Percentiles rank a stretch among this genome's conserved stretches.
Evolutionary conservation across 129 eudicot genomes (phyloP).

Genomic region (Flaveria brownii): DNA sequence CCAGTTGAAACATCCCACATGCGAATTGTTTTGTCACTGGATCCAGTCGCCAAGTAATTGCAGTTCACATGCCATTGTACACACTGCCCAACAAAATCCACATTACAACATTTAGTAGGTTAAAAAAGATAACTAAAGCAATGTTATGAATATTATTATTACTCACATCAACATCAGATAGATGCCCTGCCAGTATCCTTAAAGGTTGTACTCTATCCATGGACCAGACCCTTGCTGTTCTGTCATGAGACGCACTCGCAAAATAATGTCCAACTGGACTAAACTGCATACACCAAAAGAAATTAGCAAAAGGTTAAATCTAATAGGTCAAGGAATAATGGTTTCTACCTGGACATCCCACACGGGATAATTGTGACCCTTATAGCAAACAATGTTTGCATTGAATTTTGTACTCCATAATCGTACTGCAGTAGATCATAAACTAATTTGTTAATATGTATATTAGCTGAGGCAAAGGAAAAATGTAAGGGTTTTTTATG

Average conservation of each 20-base stretch:
- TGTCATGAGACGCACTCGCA: conserved; percentile 96
- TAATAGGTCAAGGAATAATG: background rate
- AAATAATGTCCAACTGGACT: conserved; percentile 96
- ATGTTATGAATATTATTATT: background rate
- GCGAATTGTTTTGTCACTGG: conserved; percentile 97
- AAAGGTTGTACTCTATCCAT: conserved; percentile 91
- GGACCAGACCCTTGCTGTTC: conserved; percentile 98
- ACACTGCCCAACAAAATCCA: conserved; percentile 52
- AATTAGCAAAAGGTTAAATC: background rate
- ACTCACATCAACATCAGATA: conserved; percentile 98
- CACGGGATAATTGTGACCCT: conserved; percentile 98
- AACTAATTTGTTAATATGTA: background rate
- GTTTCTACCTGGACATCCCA: conserved; percentile 95
- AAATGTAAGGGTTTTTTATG: conserved; percentile 8
- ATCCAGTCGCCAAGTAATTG: conserved; percentile 95
- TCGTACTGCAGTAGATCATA: conserved; percentile 60
- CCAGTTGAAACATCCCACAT: conserved; percentile 95
- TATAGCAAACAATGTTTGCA: conserved; percentile 95
- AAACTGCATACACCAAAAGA: conserved; percentile 54
- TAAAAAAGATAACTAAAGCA: background rate
- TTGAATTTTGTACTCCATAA: conserved; percentile 92
- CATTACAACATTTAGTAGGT: background rate
- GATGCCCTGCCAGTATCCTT: conserved; percentile 94
- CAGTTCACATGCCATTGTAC: conserved; percentile 97
- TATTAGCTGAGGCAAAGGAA: background rate